Conservation (phyloP, 2,329 filamentous ascomycete genomes). For the Dactylonectria macrodidyma region DNA sequence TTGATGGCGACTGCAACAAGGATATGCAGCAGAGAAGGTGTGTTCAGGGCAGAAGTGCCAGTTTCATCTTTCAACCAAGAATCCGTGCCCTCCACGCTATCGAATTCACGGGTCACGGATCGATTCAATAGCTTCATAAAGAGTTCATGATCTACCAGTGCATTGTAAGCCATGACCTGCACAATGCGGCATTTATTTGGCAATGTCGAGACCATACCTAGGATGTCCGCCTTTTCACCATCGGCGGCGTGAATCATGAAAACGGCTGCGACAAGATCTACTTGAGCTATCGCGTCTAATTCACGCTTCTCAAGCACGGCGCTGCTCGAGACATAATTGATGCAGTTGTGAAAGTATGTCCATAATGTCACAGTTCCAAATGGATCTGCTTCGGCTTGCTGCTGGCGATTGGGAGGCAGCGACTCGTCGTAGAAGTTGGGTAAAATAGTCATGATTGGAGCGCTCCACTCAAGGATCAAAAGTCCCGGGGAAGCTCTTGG, state of each 20-base stretch:
- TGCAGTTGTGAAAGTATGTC: conserved; percentile 31
- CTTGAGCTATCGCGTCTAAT: background rate
- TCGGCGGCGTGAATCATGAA: background rate
- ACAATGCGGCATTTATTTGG: background rate
- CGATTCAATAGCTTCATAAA: conserved; percentile 24
- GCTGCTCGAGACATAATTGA: background rate
- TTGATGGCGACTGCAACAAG: conserved; percentile 26
- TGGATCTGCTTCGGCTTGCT: conserved; percentile 19
- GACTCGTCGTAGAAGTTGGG: conserved; percentile 14
- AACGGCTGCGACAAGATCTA: conserved; percentile 25
- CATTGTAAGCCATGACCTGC: background rate
- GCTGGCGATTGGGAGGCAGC: background rate
- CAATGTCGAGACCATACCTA: background rate
- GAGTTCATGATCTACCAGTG: conserved; percentile 1
- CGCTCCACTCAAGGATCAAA: too few relatives aligned
- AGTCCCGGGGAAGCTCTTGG: too few relatives aligned
- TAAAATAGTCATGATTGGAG: conserved; percentile 5
- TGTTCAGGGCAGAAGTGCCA: conserved; percentile 13
- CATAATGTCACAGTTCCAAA: conserved; percentile 27
- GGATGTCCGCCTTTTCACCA: background rate
- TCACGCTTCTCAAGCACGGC: background rate
- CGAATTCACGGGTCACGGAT: conserved; percentile 17
- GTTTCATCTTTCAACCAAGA: conserved; percentile 28
- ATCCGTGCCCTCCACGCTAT: conserved; percentile 21
- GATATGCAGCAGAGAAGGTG: conserved; percentile 14